Percentiles rank a stretch among this genome's conserved stretches.
Conservation (phyloP, 805 yeast species). For the Scheffersomyces coipomensis region DNA sequence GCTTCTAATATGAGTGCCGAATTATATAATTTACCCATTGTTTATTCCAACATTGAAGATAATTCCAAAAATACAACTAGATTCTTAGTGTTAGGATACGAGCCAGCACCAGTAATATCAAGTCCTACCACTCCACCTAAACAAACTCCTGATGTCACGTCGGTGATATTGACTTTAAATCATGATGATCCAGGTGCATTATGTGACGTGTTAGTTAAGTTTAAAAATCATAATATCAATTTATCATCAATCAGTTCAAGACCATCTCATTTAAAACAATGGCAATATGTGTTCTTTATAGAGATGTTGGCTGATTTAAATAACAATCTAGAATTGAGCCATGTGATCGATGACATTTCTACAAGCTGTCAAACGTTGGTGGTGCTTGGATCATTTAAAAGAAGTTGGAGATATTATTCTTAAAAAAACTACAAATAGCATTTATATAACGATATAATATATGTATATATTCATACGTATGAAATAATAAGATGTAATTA, state of each 20-base stretch:
- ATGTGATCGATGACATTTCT: constrained; percentile 43
- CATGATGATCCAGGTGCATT: constrained; percentile 73
- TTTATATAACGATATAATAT: neutral
- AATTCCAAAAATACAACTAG: constrained; percentile 77
- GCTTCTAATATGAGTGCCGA: constrained; percentile 69
- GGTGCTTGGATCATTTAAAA: constrained; percentile 58
- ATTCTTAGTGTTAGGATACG: constrained; percentile 63
- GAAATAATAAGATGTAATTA: neutral
- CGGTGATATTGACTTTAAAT: constrained; percentile 64
- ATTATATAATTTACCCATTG: constrained; percentile 55
- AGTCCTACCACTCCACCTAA: neutral
- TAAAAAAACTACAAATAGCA: constrained; percentile 2
- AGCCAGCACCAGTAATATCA: constrained; percentile 4
- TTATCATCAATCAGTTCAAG: constrained; percentile 74
- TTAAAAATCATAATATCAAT: constrained; percentile 57
- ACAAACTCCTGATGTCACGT: constrained; percentile 34
- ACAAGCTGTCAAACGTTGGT: constrained; percentile 48
- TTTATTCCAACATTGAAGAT: constrained; percentile 65
- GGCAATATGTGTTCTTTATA: constrained; percentile 83
- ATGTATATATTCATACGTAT: neutral
- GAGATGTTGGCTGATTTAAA: constrained; percentile 54
- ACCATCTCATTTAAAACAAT: constrained; percentile 63
- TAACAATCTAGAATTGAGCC: constrained; percentile 21
- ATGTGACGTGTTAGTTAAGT: constrained; percentile 58
- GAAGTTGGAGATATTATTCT: constrained; percentile 39